Evolutionary conservation across 176 grass and related monocot genomes (phyloP), one percentile per base, ranked within the genome.

Genomic region (Phoenix dactylifera): DNA sequence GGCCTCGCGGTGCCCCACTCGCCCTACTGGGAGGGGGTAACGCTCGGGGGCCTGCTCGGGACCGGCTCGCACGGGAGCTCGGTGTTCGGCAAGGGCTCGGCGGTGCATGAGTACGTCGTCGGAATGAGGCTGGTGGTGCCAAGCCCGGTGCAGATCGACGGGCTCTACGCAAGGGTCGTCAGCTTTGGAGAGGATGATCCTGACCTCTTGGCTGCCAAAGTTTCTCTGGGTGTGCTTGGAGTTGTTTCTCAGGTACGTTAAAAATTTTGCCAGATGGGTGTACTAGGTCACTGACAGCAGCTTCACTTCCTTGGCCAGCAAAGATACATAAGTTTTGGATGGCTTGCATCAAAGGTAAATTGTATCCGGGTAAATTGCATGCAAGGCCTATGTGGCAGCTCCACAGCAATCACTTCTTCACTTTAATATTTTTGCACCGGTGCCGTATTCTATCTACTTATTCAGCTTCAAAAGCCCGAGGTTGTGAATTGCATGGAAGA

Each of bases 161-260:
- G 77, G 52, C 50, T 66, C 4, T 86, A 79, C 29, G 71, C 75
- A 7, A 65, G 54, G 0, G 60, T 90, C 1, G 58, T 82, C 10
- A 66, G 55, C 23, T 71, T 90, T 26, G 39, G 19, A 18, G 62
- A 51, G 51, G 63, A 44, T 0, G 22, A 90, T 52, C 60, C 74
- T 0, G 87, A 90, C 63, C 23, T 90, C 44, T 78, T 85, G 26
- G 87, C 87, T 0, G 84, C 62, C 66, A 87, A 87, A 60, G 84
- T 87, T 18, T 87, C 84, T 51, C 75, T 87, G n/a, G 84, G 87
- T 3, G 87, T 90, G 16, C 86, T 90, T 4, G 87, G 87, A 0
- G 67, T 82, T n/a, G 65, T 90, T 15, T 90, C 87, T 58, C 82
- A 90, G 82, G 86, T 85, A 63, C 28, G 24, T 29, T 57, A 23